phyloP scores from a whole-genome alignment of 352 stramenopile species.

The Pythium insidiosum region DNA sequence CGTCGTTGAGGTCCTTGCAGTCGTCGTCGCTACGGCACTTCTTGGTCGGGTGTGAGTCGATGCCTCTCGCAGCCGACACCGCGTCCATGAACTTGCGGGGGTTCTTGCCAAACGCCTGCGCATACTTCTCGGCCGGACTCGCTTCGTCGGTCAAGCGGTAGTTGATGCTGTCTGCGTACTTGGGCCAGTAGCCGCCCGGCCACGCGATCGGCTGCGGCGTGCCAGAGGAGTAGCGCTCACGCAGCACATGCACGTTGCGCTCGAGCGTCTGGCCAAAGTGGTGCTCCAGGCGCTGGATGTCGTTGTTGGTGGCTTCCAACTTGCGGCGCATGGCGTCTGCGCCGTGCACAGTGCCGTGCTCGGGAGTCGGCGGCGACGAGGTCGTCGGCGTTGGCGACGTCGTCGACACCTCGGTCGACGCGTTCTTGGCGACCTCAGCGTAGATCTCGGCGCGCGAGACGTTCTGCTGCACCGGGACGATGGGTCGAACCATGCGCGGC shows the following conservation, averaged over 20 bases:
- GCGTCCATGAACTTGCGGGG: constrained; percentile 13
- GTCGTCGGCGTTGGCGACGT: not conserved
- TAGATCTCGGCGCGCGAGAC: constrained; percentile 4
- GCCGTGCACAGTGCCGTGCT: not conserved
- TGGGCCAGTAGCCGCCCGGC: constrained; percentile 58
- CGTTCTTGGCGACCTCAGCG: not conserved
- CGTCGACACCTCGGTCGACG: too few relatives aligned
- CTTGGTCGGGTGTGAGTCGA: not conserved
- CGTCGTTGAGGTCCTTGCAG: not conserved
- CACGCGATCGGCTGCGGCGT: constrained; percentile 12
- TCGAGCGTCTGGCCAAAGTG: constrained; percentile 10
- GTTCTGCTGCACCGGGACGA: constrained; percentile 4
- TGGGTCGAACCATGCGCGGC: not conserved
- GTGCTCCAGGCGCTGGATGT: constrained; percentile 10
- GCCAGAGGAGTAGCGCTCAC: constrained; percentile 4
- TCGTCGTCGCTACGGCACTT: not conserved
- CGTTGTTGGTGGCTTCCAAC: constrained; percentile 6
- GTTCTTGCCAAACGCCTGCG: constrained; percentile 7
- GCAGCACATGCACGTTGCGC: constrained; percentile 10
- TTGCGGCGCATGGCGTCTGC: not conserved
- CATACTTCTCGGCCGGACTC: constrained; percentile 9
- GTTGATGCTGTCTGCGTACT: constrained; percentile 57
- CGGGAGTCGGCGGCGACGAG: not conserved
- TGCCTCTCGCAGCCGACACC: constrained; percentile 3
- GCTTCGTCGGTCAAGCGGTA: constrained; percentile 20